Base-by-base conservation (phyloP, 73 alveolate species). In the Urostyla sp. region DNA sequence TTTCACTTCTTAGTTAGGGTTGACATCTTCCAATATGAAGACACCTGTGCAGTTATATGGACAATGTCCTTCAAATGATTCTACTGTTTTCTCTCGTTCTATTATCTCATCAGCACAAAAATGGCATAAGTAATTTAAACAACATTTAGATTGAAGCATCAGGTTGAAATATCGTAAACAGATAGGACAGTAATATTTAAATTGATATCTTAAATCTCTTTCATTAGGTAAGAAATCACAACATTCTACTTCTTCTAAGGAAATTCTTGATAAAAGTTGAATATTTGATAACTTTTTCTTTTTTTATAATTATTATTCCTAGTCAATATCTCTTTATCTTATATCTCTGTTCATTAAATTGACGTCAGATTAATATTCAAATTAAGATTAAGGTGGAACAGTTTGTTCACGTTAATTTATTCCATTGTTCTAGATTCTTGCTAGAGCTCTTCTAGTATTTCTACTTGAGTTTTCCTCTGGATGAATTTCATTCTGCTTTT, bases 171-270 rank as follows among this genome's bases (percentile, higher is more conserved):
- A 87, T 43, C 87, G 28, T 38, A 79, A 59, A 51, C 94, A 87
- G 11, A 87, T 83, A 13, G 94, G 94, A 37, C 94, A 87, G 61
- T 79, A 48, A 49, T 75, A 87, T 37, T 72, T 61, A 80, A 81
- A 87, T 11, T 63, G 38, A 27, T 54, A 35, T 26, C 91, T 37
- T 8, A n/a, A 23, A 80, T 80, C 66, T 23, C 85, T 52, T 6
- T 51, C 80, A 40, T 87, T 60, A 46, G 94, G 94, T 21, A 87
- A 27, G 32, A 79, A 80, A 16, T 87, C 94, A 15, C 84, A 28
- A 57, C 50, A 40, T 40, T 75, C 57, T 11, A 82, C 75, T 8
- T 82, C 82, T n/a, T 82, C 91, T 5, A 49, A 31, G 3, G 45
- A 75, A 24, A 31, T 37, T 20, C 75, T 27, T 1, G 91, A 36